Conservation (phyloP, 495 filamentous ascomycete genomes). For the Neurospora sp. region DNA sequence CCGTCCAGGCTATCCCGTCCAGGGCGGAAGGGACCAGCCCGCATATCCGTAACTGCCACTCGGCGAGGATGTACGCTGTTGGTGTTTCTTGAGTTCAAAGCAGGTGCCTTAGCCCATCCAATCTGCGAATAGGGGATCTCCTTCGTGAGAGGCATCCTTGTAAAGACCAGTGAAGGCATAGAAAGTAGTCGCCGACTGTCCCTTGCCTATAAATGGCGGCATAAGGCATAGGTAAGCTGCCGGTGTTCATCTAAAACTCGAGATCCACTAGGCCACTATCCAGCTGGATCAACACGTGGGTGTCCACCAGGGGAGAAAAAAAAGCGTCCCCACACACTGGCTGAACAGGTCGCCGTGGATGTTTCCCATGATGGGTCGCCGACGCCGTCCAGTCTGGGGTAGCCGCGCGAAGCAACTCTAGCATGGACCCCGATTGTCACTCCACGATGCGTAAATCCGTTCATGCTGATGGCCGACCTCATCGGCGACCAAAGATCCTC, state of each 20-base stretch:
- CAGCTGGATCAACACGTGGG: background rate
- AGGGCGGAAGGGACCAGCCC: background rate
- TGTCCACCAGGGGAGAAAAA: background rate
- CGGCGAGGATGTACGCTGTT: background rate
- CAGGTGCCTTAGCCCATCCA: background rate
- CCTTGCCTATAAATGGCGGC: background rate
- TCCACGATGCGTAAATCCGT: background rate
- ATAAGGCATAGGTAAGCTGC: background rate
- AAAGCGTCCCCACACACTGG: background rate
- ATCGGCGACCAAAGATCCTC: background rate
- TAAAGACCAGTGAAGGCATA: background rate
- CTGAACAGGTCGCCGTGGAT: background rate
- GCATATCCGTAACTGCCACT: background rate
- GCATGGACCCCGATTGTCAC: background rate
- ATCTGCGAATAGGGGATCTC: background rate
- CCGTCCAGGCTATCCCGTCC: background rate
- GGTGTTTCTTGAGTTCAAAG: background rate
- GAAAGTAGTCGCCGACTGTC: background rate
- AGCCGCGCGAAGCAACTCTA: background rate
- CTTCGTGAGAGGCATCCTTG: background rate
- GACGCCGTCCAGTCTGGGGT: background rate
- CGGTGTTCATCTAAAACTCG: background rate
- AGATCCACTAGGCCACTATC: background rate
- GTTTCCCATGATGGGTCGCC: background rate
- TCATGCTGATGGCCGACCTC: background rate